phyloP scores from a whole-genome alignment of 352 stramenopile species.

The Pilasporangium apinafurcum region DNA sequence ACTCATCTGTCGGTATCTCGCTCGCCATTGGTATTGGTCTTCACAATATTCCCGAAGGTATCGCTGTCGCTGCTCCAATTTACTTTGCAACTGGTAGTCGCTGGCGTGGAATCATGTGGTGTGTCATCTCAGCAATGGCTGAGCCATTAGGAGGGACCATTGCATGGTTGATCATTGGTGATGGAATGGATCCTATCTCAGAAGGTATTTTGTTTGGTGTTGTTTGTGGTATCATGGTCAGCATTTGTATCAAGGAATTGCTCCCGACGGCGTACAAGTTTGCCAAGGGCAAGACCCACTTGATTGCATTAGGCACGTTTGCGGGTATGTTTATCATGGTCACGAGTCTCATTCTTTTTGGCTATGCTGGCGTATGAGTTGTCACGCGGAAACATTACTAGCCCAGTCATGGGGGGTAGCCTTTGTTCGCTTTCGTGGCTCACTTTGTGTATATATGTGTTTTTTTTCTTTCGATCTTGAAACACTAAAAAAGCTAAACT shows the following conservation, averaged over 20 bases:
- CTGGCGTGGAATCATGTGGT: slow-evolving; percentile 94
- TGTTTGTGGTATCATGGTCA: slow-evolving; percentile 91
- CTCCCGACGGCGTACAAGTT: slow-evolving; percentile 91
- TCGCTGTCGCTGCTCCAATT: slow-evolving; percentile 93
- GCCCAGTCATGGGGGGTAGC: no score
- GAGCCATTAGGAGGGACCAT: slow-evolving; percentile 89
- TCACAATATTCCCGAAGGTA: slow-evolving; percentile 96
- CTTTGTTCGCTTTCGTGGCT: no score
- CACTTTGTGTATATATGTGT: no score
- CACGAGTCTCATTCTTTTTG: slow-evolving; percentile 84
- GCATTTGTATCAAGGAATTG: slow-evolving; percentile 90
- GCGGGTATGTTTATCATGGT: slow-evolving; percentile 87
- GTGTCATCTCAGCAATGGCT: slow-evolving; percentile 81
- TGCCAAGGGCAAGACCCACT: slow-evolving; percentile 72
- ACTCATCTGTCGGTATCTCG: slow-evolving; percentile 86
- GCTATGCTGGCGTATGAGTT: slow-evolving; percentile 59
- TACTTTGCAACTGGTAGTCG: slow-evolving; percentile 95
- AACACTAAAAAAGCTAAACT: no score
- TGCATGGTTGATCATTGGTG: slow-evolving; percentile 81
- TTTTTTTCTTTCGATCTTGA: no score
- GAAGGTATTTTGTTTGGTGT: slow-evolving; percentile 92
- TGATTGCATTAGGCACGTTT: slow-evolving; percentile 81
- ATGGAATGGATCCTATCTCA: slow-evolving; percentile 48
- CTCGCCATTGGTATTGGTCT: slow-evolving; percentile 93
- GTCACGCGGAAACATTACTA: no score